These are phyloP conservation scores for Oldenlandia corymbosa DNA, from an alignment of 257 asterid genomes.

Conservation along the genomic window DNA sequence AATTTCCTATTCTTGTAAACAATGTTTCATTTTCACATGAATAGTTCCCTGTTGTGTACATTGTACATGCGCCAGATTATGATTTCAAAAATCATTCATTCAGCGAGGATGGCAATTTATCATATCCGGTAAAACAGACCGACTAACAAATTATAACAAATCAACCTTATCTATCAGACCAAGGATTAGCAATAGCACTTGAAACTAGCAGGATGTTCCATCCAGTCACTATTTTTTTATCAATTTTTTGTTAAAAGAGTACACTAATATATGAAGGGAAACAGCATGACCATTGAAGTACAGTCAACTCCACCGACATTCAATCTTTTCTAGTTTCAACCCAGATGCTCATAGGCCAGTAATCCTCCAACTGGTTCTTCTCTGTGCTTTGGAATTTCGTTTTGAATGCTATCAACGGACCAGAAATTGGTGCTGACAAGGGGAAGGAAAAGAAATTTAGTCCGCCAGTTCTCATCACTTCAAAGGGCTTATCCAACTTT, in stretches of 20 bases:
- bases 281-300: no score
- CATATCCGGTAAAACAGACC: neutral
- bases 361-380: neutral
- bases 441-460: neutral
- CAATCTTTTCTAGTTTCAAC: neutral
- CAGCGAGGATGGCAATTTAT: no score
- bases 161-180: neutral
- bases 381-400: neutral
- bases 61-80: no score
- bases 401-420: neutral
- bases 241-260: neutral
- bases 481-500: slow-evolving; percentile 6
- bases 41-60: no score
- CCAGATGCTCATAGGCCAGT: neutral
- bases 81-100: no score
- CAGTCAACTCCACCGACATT: neutral
- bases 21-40: neutral
- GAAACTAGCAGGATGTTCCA: neutral
- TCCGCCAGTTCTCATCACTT: slow-evolving; percentile 8
- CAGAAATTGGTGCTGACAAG: neutral
- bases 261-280: slow-evolving; percentile 3
- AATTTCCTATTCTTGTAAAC: neutral
- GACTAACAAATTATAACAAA: neutral
- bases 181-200: neutral
- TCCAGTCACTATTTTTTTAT: neutral